These are phyloP conservation scores for Ceratobasidium sp. DNA, from an alignment of 1,284 basidiomycete genomes.

Conservation along the genomic window DNA sequence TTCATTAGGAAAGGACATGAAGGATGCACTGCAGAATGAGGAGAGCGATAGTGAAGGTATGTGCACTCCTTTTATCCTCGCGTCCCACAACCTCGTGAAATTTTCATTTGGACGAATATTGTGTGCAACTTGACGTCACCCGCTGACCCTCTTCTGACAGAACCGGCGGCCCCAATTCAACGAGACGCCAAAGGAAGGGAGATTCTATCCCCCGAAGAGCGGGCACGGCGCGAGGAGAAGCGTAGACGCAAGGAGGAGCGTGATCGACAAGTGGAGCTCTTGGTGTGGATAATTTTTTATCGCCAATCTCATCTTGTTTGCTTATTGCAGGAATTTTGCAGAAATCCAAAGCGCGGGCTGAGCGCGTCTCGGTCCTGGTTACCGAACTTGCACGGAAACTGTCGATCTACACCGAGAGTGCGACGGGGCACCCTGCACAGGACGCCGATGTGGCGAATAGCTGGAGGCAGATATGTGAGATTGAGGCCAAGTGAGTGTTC, in stretches of 20 bases:
- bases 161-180: slow-evolving; percentile 49
- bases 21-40: slow-evolving; percentile 90
- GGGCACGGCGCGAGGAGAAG: slow-evolving; percentile 76
- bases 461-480: slow-evolving; percentile 76
- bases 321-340: slow-evolving; percentile 47
- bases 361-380: slow-evolving; percentile 82
- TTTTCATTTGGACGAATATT: background rate
- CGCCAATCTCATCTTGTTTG: background rate
- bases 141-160: slow-evolving; percentile 39
- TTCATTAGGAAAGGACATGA: slow-evolving; percentile 94
- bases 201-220: slow-evolving; percentile 82
- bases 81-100: background rate
- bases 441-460: slow-evolving; percentile 72
- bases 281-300: slow-evolving; percentile 57
- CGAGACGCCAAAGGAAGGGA: slow-evolving; percentile 72
- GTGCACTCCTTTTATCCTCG: background rate
- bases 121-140: background rate
- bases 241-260: slow-evolving; percentile 80
- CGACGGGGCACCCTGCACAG: slow-evolving; percentile 65
- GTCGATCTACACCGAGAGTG: slow-evolving; percentile 90
- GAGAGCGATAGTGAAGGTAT: slow-evolving; percentile 62
- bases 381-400: slow-evolving; percentile 87
- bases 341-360: slow-evolving; percentile 81
- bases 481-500: slow-evolving; percentile 78
- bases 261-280: slow-evolving; percentile 67